Conservation (phyloP, 352 stramenopile species). For the Pythium rhizo-oryzae region DNA sequence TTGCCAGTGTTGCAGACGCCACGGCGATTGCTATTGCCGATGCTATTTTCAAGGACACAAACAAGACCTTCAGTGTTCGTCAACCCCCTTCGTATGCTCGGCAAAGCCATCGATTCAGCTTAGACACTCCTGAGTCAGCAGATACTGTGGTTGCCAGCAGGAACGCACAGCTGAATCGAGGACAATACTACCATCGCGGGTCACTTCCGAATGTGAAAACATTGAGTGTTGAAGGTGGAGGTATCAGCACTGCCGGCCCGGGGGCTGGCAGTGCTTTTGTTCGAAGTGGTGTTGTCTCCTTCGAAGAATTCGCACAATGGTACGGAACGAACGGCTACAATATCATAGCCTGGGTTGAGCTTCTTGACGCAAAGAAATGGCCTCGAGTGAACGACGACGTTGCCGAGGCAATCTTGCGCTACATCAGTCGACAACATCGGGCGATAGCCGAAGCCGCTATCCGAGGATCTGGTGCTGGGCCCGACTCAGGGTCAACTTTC, state of each 20-base stretch:
- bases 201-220: slow-evolving; percentile 65
- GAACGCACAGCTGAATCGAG: slow-evolving; percentile 31
- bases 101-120: slow-evolving; percentile 52
- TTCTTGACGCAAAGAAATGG: slow-evolving; percentile 87
- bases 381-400: slow-evolving; percentile 63
- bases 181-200: slow-evolving; percentile 70
- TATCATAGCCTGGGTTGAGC: slow-evolving; percentile 87
- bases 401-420: slow-evolving; percentile 73
- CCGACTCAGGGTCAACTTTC: slow-evolving; percentile 57
- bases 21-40: slow-evolving; percentile 84
- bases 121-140: slow-evolving; percentile 54
- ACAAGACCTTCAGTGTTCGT: slow-evolving; percentile 75
- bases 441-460: slow-evolving; percentile 38
- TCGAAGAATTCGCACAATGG: slow-evolving; percentile 87
- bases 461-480: slow-evolving; percentile 35
- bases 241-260: slow-evolving; percentile 49
- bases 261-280: slow-evolving; percentile 76
- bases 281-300: slow-evolving; percentile 74
- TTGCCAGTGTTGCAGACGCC: slow-evolving; percentile 78
- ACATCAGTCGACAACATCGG: slow-evolving; percentile 73
- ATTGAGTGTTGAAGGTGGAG: slow-evolving; percentile 57
- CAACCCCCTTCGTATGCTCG: slow-evolving; percentile 33
- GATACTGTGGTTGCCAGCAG: slow-evolving; percentile 44
- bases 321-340: slow-evolving; percentile 82
- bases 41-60: slow-evolving; percentile 82